Evolutionary conservation across 2,329 filamentous ascomycete species (phyloP).

Genomic region (Coniochaeta prunicola): DNA sequence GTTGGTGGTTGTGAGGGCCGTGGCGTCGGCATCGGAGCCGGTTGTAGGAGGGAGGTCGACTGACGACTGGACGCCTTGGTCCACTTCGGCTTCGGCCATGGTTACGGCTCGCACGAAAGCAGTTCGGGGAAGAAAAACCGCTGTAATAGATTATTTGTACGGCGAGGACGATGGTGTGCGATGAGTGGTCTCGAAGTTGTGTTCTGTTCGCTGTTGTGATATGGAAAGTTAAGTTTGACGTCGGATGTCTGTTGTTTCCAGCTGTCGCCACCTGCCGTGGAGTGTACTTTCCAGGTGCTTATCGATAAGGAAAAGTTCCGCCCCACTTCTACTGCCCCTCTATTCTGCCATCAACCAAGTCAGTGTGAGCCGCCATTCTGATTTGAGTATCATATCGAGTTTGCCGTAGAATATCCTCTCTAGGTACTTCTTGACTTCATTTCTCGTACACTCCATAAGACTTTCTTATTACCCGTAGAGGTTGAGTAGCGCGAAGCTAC

Average conservation of each 20-base stretch:
- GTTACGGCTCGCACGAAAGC: too few species aligned
- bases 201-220: not conserved
- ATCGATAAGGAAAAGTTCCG: not conserved
- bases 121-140: too few species aligned
- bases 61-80: slow-evolving; percentile 6
- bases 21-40: slow-evolving; percentile 17
- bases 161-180: not conserved
- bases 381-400: not conserved
- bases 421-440: not conserved
- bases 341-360: not conserved
- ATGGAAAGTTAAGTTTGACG: not conserved
- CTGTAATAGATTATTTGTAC: too few species aligned
- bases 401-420: not conserved
- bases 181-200: not conserved
- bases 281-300: not conserved
- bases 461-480: slow-evolving; percentile 1
- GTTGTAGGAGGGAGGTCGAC: slow-evolving; percentile 6
- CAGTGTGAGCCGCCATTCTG: not conserved
- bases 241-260: not conserved
- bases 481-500: slow-evolving; percentile 13
- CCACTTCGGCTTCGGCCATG: slow-evolving; percentile 17
- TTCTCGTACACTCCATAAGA: too few species aligned
- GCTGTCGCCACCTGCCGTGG: not conserved
- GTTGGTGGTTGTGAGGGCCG: slow-evolving; percentile 28
- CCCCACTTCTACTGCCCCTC: not conserved